Percentiles rank a stretch among this genome's conserved stretches.
phyloP scores from a whole-genome alignment of 78 protist species.

The Dictyostelium brefeldianum region DNA sequence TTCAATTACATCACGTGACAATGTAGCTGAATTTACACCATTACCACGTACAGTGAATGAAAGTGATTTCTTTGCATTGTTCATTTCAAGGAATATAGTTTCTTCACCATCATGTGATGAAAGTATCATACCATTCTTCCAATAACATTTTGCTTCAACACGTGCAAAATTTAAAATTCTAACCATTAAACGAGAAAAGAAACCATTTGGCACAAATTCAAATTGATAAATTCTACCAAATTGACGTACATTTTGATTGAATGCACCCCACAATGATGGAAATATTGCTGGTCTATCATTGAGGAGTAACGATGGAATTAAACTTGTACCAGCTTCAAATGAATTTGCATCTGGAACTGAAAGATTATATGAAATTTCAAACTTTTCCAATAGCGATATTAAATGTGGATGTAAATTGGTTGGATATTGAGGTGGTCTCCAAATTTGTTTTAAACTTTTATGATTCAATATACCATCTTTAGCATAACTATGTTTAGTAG shows the following conservation, averaged over 20 bases:
- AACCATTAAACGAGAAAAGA: constrained; percentile 84
- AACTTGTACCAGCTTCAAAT: constrained; percentile 33
- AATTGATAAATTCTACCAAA: constrained; percentile 64
- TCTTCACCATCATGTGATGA: constrained; percentile 30
- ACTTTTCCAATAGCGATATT: constrained; percentile 68
- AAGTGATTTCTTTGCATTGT: constrained; percentile 15
- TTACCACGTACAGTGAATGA: constrained; percentile 45
- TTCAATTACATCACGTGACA: constrained; percentile 77
- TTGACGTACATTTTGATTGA: constrained; percentile 18
- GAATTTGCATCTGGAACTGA: not conserved
- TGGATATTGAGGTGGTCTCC: constrained; percentile 85
- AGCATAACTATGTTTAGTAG: constrained; percentile 70
- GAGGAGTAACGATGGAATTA: constrained; percentile 55
- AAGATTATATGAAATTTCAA: constrained; percentile 73
- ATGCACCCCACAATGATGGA: constrained; percentile 28
- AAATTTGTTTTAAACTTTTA: constrained; percentile 74
- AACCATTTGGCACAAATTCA: constrained; percentile 81
- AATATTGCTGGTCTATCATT: constrained; percentile 47
- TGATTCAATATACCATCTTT: constrained; percentile 72
- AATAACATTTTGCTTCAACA: constrained; percentile 64
- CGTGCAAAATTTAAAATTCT: constrained; percentile 72
- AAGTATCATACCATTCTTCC: constrained; percentile 83
- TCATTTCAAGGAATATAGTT: constrained; percentile 45
- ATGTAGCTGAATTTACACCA: constrained; percentile 19
- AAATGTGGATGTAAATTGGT: constrained; percentile 71